These are phyloP conservation scores for Vaccinium myrtillus DNA, from an alignment of 148 eudicot species.

Conservation along the genomic window DNA sequence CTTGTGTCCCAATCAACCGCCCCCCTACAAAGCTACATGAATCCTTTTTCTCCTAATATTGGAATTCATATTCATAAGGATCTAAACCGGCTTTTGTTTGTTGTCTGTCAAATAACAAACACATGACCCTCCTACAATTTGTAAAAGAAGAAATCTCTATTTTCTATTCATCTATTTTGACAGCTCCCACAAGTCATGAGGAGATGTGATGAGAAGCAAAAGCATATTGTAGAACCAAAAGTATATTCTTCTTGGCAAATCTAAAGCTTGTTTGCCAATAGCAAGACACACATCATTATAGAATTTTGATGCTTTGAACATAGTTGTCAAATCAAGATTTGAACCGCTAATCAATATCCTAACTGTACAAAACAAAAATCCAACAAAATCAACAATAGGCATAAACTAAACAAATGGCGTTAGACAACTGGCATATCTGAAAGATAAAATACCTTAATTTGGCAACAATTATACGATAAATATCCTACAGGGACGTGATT, in stretches of 20 bases:
- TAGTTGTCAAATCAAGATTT: background rate
- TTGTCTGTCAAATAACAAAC: background rate
- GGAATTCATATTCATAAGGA: background rate
- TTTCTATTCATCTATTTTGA: background rate
- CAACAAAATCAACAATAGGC: background rate
- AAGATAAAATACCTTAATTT: background rate
- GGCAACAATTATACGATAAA: background rate
- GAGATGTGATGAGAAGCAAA: slow-evolving; percentile 1
- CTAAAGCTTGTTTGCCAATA: background rate
- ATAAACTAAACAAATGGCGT: background rate
- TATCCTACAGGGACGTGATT: background rate
- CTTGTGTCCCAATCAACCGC: background rate
- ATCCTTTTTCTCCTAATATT: background rate
- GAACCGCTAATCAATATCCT: background rate
- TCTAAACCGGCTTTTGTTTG: background rate
- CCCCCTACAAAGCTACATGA: background rate
- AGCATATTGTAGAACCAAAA: background rate
- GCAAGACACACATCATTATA: background rate
- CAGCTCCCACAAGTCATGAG: background rate
- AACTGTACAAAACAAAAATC: background rate
- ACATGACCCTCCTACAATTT: background rate
- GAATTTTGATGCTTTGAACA: background rate
- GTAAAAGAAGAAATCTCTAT: background rate
- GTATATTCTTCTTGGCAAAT: background rate
- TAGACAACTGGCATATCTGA: background rate